These are phyloP conservation scores for Fusarium xyrophilum DNA, from an alignment of 2,329 filamentous ascomycete genomes.

Conservation along the genomic window DNA sequence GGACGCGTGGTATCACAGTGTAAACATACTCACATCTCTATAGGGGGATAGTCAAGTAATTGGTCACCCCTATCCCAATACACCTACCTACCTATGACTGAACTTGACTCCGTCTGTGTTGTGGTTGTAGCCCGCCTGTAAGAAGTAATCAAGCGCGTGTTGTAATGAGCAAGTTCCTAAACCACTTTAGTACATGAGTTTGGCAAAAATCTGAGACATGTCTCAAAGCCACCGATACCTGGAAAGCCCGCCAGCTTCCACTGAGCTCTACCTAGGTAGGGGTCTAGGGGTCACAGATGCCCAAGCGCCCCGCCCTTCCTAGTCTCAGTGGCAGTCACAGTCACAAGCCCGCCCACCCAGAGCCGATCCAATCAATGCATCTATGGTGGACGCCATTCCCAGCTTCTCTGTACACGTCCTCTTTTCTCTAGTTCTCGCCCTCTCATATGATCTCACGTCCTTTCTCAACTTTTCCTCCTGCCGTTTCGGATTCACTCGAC, in stretches of 20 bases:
- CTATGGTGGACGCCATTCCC: constrained; percentile 25
- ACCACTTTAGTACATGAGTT: constrained; percentile 7
- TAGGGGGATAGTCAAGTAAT: not conserved
- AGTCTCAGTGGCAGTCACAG: constrained; percentile 21
- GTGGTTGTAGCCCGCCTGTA: not conserved
- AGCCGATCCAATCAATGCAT: constrained; percentile 32
- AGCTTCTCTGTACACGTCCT: constrained; percentile 25
- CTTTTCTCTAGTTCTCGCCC: constrained; percentile 17
- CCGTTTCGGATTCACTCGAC: constrained; percentile 33
- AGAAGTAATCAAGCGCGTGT: constrained; percentile 18
- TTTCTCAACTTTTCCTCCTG: constrained; percentile 23
- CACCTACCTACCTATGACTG: not conserved
- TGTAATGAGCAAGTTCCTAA: not conserved
- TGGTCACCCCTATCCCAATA: not conserved
- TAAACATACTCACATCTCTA: not conserved
- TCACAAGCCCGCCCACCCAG: constrained; percentile 30
- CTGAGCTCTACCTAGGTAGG: constrained; percentile 9
- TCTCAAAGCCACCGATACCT: constrained; percentile 24
- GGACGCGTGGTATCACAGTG: not conserved
- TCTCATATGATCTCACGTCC: constrained; percentile 25
- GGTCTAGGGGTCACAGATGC: constrained; percentile 18
- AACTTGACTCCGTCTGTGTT: not conserved
- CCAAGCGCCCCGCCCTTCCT: constrained; percentile 30
- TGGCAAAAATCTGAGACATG: constrained; percentile 31
- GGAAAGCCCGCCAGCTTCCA: constrained; percentile 22